Evolutionary conservation across 2,329 filamentous ascomycete genomes (phyloP).

Genomic region (Thyridium curvatum): DNA sequence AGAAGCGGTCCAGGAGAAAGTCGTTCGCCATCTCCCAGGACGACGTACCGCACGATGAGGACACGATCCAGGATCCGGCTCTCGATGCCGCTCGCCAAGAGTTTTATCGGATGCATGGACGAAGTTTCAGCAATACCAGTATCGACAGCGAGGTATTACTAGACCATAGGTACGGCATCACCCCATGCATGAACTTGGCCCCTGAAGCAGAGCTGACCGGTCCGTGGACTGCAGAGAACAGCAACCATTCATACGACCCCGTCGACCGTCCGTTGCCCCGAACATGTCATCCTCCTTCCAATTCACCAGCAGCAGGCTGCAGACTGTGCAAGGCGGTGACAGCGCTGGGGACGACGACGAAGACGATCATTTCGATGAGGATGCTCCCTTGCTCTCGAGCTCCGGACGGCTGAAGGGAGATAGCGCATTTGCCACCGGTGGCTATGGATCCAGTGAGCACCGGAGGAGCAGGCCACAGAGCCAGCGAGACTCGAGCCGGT

Average conservation of each 20-base stretch:
- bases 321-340: constrained; percentile 23
- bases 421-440: constrained; percentile 13
- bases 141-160: constrained; percentile 83
- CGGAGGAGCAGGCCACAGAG: constrained; percentile 25
- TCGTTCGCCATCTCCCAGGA: constrained; percentile 68
- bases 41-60: constrained; percentile 32
- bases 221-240: constrained; percentile 42
- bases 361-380: constrained; percentile 38
- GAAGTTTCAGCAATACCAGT: constrained; percentile 74
- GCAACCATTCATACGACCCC: constrained; percentile 51
- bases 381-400: constrained; percentile 45
- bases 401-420: constrained; percentile 28
- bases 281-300: constrained; percentile 26
- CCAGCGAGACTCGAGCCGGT: constrained; percentile 42
- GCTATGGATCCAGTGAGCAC: constrained; percentile 37
- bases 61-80: constrained; percentile 15
- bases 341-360: constrained; percentile 43
- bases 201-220: constrained; percentile 8
- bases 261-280: constrained; percentile 48
- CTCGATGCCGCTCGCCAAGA: constrained; percentile 23
- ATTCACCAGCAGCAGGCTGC: constrained; percentile 11
- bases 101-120: constrained; percentile 43
- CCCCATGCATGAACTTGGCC: neutral
- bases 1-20: constrained; percentile 69
- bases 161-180: constrained; percentile 64